phyloP scores from a whole-genome alignment of 179 eudicot species.

The Spinacia oleracea region DNA sequence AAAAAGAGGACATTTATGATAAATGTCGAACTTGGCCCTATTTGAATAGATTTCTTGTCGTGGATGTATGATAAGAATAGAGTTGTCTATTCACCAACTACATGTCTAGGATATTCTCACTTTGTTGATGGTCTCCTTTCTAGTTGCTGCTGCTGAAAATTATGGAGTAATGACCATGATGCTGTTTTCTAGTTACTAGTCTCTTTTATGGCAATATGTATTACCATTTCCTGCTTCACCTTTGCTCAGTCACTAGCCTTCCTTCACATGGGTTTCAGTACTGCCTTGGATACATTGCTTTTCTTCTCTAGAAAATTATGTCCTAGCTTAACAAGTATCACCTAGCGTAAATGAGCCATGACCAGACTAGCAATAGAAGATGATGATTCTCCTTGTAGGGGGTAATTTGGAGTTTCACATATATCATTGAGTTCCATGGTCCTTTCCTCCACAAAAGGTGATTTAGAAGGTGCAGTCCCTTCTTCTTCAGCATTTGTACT shows the following conservation, averaged over 20 bases:
- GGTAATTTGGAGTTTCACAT: constrained; percentile 32
- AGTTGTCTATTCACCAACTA: not conserved
- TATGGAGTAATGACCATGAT: not conserved
- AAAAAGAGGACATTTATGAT: not conserved
- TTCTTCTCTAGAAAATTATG: not conserved
- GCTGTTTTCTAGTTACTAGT: not conserved
- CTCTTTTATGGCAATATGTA: not conserved
- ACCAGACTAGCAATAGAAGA: constrained; percentile 48
- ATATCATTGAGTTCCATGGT: constrained; percentile 60
- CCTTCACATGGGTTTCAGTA: not conserved
- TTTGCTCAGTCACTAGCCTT: not conserved
- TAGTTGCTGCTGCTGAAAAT: not conserved
- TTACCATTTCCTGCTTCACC: not conserved
- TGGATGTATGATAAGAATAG: not conserved
- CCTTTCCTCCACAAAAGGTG: constrained; percentile 30
- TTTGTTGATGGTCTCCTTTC: not conserved
- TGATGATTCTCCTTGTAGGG: constrained; percentile 29
- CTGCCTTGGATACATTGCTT: not conserved
- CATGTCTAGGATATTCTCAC: not conserved
- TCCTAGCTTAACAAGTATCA: constrained; percentile 23
- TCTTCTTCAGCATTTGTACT: constrained; percentile 51
- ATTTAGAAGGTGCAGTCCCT: constrained; percentile 46
- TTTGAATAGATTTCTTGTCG: not conserved
- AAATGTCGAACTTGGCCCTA: not conserved
- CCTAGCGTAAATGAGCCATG: constrained; percentile 45